Percentiles rank a stretch among this genome's conserved stretches.
Evolutionary conservation across 495 filamentous ascomycete genomes (phyloP).

Genomic region (Penicillium dipodomyicola): DNA sequence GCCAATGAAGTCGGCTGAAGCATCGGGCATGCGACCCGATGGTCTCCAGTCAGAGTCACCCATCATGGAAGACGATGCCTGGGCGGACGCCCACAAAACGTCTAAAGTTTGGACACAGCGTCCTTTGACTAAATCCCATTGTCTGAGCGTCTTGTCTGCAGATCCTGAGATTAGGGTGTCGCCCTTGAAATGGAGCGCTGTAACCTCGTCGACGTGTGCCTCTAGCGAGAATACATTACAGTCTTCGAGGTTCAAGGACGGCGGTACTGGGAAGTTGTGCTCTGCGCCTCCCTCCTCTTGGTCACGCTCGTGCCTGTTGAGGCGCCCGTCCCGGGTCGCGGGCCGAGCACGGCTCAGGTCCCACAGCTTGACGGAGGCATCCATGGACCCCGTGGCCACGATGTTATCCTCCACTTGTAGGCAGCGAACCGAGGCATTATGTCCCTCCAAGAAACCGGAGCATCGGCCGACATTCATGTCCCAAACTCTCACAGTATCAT

Average conservation of each 20-base stretch:
- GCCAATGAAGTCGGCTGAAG: slow-evolving; percentile 87
- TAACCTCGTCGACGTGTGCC: slow-evolving; percentile 91
- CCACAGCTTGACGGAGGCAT: slow-evolving; percentile 93
- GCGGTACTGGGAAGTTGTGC: slow-evolving; percentile 52
- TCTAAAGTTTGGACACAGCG: slow-evolving; percentile 96
- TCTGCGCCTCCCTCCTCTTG: slow-evolving; percentile 60
- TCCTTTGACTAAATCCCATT: slow-evolving; percentile 96
- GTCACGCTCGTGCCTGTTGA: slow-evolving; percentile 63
- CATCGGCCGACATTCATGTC: slow-evolving; percentile 91
- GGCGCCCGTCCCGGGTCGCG: slow-evolving; percentile 54
- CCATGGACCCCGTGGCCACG: slow-evolving; percentile 91
- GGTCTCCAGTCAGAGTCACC: slow-evolving; percentile 53
- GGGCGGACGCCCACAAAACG: slow-evolving; percentile 97
- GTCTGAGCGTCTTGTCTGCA: slow-evolving; percentile 91
- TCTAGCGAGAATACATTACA: slow-evolving; percentile 83
- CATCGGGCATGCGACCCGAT: slow-evolving; percentile 59
- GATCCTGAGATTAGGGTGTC: slow-evolving; percentile 93
- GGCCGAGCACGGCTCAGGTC: slow-evolving; percentile 74
- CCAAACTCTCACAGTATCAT: slow-evolving; percentile 97
- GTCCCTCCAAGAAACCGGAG: slow-evolving; percentile 85
- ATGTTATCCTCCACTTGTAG: slow-evolving; percentile 96
- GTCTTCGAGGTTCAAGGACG: slow-evolving; percentile 74
- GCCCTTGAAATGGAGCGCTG: slow-evolving; percentile 83
- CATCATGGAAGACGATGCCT: slow-evolving; percentile 71
- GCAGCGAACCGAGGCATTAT: slow-evolving; percentile 89